phyloP scores from a whole-genome alignment of 1,284 basidiomycete species.

The Porphyrellus sp. region DNA sequence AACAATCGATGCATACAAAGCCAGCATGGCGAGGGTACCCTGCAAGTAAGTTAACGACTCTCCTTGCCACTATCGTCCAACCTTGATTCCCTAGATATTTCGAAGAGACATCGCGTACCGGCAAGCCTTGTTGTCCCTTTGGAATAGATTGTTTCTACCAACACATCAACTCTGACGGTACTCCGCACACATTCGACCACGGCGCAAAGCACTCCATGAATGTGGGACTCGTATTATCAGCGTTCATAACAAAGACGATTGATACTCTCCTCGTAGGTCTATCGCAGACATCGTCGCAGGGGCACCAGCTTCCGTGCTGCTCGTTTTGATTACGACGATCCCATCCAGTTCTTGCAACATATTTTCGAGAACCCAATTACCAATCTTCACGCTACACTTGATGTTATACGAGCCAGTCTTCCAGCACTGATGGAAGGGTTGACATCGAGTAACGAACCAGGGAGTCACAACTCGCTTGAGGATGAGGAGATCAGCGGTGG shows the following conservation, averaged over 20 bases:
- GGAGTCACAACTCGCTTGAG: constrained; percentile 4
- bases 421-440: constrained; percentile 28
- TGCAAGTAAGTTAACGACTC: constrained; percentile 50
- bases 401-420: constrained; percentile 35
- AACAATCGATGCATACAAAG: constrained; percentile 57
- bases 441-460: constrained; percentile 9
- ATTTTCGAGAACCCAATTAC: constrained; percentile 31
- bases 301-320: constrained; percentile 12
- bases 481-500: constrained; percentile 16
- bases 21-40: constrained; percentile 62
- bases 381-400: constrained; percentile 32
- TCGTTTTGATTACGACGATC: constrained; percentile 29
- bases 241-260: neutral
- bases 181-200: constrained; percentile 50
- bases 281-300: constrained; percentile 27
- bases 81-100: constrained; percentile 52
- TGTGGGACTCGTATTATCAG: constrained; percentile 27
- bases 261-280: constrained; percentile 19
- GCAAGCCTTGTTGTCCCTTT: constrained; percentile 62
- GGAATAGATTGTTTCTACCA: constrained; percentile 75
- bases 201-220: constrained; percentile 55
- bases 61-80: constrained; percentile 1
- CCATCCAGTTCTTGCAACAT: constrained; percentile 29
- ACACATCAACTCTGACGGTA: constrained; percentile 64
- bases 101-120: constrained; percentile 42